Evolutionary conservation across 495 filamentous ascomycete species (phyloP).

Genomic region (Aspergillus sparsus): DNA sequence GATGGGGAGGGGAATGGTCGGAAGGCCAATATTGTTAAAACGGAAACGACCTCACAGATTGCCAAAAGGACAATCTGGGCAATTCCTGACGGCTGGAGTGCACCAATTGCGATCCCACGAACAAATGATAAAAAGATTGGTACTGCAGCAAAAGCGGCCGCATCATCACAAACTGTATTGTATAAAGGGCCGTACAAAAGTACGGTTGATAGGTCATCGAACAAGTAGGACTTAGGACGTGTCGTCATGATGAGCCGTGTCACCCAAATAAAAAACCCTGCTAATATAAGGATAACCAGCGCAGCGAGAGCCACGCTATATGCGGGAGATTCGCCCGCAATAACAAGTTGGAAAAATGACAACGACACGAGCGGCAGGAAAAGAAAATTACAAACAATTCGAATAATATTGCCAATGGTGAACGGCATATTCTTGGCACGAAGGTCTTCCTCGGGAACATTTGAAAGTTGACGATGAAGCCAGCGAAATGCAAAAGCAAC

Average conservation of each 20-base stretch:
- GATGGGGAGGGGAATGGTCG: conserved; percentile 86
- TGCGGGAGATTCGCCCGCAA: conserved; percentile 63
- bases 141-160: conserved; percentile 82
- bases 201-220: conserved; percentile 88
- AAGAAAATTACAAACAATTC: conserved; percentile 90
- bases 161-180: conserved; percentile 92
- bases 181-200: conserved; percentile 94
- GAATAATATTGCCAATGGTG: conserved; percentile 79
- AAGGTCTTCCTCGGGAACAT: conserved; percentile 81
- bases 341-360: conserved; percentile 89
- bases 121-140: conserved; percentile 80
- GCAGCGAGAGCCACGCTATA: conserved; percentile 72
- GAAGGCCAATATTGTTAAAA: conserved; percentile 87
- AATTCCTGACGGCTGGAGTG: conserved; percentile 87
- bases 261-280: conserved; percentile 75
- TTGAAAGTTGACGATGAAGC: conserved; percentile 66
- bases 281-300: conserved; percentile 67
- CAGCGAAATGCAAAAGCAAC: conserved; percentile 73
- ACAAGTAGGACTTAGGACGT: conserved; percentile 79
- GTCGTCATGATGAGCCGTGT: conserved; percentile 76
- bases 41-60: conserved; percentile 88
- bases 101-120: conserved; percentile 88
- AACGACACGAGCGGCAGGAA: conserved; percentile 81
- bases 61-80: conserved; percentile 89
- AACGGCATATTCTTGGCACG: conserved; percentile 93